Base-by-base conservation (phyloP, 148 eudicot species). In the Polygonum aviculare region DNA sequence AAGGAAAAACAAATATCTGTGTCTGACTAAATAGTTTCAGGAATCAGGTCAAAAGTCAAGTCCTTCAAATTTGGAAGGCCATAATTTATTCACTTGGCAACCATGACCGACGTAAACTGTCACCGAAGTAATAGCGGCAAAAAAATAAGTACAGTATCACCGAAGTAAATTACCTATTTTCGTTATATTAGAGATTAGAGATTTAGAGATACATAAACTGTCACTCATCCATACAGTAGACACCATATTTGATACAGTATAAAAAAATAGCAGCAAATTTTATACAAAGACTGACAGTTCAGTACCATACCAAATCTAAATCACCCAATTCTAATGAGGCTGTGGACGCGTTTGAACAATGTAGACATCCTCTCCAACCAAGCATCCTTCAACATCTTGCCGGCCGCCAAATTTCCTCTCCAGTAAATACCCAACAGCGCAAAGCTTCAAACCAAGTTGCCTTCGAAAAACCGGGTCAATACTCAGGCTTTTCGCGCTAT, bases 331-430 rank as follows among this genome's bases (percentile, higher is more conserved):
- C 72, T 67, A 67, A 38, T 49, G 86, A 39, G 97, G 96, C 75
- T 92, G 97, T 40, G 97, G 98, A 41, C 96, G 96, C 2, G 96
- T 89, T 80, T 94, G 98, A 51, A 94, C 97, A 44, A 92, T 85
- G 77, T 81, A 92, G 5, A 94, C 78, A 49, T 89, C 96, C 40
- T 89, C 80, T 60, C 97, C 97, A 78, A 94, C 92, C 84, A 92
- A 59, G 77, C 97, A 94, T 62, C 98, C 98, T 82, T 94, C 98
- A 1, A 92, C 92, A 65, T 94, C 98, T 79, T 94, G 98, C 40
- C 97, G 90, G 40, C 88, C 41, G 0, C 91, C 97, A 60, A 94
- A 94, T 81, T 86, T 90, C 78, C 90, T 89, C 82, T 94, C 97
- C 0, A 94, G 84, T 65, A 89, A 92, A 62, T 86, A 80, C 11